A percentile compares a stretch with the other conserved stretches of the same genome.
phyloP scores from a whole-genome alignment of 352 stramenopile species.

The Pythium oligandrum region DNA sequence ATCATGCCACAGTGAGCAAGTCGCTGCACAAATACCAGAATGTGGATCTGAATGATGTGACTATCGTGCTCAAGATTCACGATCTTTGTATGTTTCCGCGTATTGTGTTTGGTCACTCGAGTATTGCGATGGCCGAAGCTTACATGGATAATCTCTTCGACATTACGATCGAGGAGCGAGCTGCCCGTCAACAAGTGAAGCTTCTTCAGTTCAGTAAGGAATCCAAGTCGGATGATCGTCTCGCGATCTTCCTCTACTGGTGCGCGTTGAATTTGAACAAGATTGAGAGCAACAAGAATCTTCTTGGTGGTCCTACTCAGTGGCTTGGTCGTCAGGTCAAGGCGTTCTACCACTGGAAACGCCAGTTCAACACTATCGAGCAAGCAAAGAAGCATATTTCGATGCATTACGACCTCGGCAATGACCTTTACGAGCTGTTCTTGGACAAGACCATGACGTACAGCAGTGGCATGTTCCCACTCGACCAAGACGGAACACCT shows the following conservation, averaged over 20 bases:
- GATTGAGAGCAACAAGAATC: constrained; percentile 23
- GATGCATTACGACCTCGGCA: constrained; percentile 29
- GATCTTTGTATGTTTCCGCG: constrained; percentile 20
- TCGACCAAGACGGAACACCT: constrained; percentile 5
- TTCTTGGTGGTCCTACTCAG: constrained; percentile 16
- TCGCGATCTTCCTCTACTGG: constrained; percentile 21
- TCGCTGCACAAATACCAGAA: constrained; percentile 20
- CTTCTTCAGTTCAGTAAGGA: constrained; percentile 7
- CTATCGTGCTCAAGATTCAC: constrained; percentile 16
- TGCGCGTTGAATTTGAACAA: constrained; percentile 22
- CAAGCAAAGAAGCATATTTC: constrained; percentile 27
- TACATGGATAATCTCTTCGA: constrained; percentile 22
- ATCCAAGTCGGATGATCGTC: constrained; percentile 16
- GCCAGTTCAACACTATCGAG: constrained; percentile 24
- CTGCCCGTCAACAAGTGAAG: constrained; percentile 9
- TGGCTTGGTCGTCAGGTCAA: constrained; percentile 17
- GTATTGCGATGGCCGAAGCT: constrained; percentile 20
- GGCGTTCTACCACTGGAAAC: constrained; percentile 20
- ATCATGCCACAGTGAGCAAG: constrained; percentile 16
- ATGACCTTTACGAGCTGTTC: constrained; percentile 26
- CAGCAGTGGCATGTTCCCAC: constrained; percentile 22
- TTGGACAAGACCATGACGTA: constrained; percentile 29
- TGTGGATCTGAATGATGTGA: constrained; percentile 17
- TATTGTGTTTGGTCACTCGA: constrained; percentile 22
- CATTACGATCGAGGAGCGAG: constrained; percentile 17